phyloP scores from a whole-genome alignment of 805 yeast genomes.

The Wickerhamia fluorescens region DNA sequence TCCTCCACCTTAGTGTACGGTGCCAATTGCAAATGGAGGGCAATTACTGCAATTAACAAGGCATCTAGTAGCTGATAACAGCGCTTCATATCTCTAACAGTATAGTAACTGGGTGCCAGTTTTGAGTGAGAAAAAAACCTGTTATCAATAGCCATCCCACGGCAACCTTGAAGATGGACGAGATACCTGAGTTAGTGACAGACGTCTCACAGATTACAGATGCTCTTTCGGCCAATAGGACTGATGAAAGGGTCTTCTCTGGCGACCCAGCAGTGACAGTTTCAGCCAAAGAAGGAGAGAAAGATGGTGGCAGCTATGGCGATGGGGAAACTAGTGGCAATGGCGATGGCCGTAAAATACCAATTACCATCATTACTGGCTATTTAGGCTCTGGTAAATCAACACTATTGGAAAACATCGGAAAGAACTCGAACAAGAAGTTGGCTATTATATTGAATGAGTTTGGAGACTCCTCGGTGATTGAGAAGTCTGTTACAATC shows the following conservation, averaged over 20 bases:
- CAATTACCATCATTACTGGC: slow-evolving; percentile 90
- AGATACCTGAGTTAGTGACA: not conserved
- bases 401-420: slow-evolving; percentile 71
- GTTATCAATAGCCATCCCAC: too few species aligned
- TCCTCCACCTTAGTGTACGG: slow-evolving; percentile 94
- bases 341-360: slow-evolving; percentile 45
- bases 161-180: too few species aligned
- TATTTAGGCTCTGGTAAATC: slow-evolving; percentile 94
- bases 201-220: too few species aligned
- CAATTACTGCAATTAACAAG: slow-evolving; percentile 33
- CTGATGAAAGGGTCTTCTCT: too few species aligned
- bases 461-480: slow-evolving; percentile 84
- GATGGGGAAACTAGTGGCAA: too few species aligned
- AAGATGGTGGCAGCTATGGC: too few species aligned
- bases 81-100: too few species aligned
- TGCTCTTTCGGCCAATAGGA: too few species aligned
- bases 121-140: too few species aligned
- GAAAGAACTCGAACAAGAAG: slow-evolving; percentile 59
- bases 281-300: too few species aligned
- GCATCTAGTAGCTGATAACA: slow-evolving; percentile 15
- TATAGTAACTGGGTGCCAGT: too few species aligned
- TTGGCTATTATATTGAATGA: slow-evolving; percentile 90
- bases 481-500: slow-evolving; percentile 80
- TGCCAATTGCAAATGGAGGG: slow-evolving; percentile 46
- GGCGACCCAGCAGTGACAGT: slow-evolving; percentile 1